Conservation (phyloP, 192 early-diverging fungal species). For the Bifiguratus adelaidae region DNA sequence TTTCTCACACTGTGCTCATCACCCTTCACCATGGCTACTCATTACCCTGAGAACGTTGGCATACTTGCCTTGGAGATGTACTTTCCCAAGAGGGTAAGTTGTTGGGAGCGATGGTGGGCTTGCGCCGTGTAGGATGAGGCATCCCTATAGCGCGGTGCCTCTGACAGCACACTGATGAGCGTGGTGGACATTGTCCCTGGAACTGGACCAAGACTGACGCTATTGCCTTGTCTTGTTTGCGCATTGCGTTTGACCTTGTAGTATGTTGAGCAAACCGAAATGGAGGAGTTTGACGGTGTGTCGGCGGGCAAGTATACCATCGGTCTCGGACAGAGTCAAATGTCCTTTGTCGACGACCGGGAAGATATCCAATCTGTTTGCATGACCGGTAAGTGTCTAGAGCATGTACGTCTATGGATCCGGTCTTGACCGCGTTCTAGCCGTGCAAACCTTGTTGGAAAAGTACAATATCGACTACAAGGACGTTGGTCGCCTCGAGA, state of each 20-base stretch:
- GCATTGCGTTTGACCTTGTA: conserved; percentile 3
- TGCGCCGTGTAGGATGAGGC: neutral
- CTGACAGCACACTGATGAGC: no score
- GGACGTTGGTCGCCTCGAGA: conserved; percentile 89
- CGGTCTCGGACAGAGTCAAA: conserved; percentile 90
- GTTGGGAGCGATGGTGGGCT: no score
- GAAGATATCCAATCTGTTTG: conserved; percentile 90
- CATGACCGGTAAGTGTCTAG: conserved; percentile 58
- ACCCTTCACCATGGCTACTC: conserved; percentile 5
- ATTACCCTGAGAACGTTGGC: conserved; percentile 33
- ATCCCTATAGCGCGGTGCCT: no score
- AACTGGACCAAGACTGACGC: neutral
- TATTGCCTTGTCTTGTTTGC: conserved; percentile 13
- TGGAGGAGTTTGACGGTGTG: conserved; percentile 86
- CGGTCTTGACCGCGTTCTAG: conserved; percentile 38
- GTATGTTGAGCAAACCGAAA: conserved; percentile 49
- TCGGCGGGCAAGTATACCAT: conserved; percentile 97
- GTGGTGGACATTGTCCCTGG: neutral
- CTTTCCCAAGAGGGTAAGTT: conserved; percentile 35
- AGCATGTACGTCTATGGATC: conserved; percentile 4
- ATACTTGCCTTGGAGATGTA: conserved; percentile 35
- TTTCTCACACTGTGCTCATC: no score
- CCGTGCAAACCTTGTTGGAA: conserved; percentile 84
- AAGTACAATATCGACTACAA: conserved; percentile 82
- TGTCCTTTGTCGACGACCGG: conserved; percentile 93